Evolutionary conservation across 2,329 filamentous ascomycete species (phyloP).

Genomic region (Colletotrichum graminicola): DNA sequence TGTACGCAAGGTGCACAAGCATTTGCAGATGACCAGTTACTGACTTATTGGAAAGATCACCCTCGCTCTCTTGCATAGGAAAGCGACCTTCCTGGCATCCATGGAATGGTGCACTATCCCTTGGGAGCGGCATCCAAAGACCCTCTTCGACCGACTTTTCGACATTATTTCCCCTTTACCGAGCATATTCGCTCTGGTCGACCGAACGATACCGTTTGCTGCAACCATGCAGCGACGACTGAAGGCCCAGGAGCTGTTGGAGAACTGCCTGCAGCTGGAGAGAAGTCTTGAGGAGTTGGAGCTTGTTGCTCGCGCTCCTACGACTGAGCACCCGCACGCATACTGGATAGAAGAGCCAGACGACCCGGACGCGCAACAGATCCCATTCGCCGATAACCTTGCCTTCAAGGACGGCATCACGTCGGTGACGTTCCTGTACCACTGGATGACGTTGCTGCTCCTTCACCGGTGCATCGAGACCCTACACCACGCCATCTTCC

Average conservation of each 20-base stretch:
- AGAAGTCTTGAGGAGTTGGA: conserved; percentile 63
- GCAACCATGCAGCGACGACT: conserved; percentile 57
- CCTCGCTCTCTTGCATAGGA: conserved; percentile 63
- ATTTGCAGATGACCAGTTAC: not conserved
- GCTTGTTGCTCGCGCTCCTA: conserved; percentile 47
- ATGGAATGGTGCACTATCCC: conserved; percentile 65
- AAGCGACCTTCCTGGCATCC: conserved; percentile 63
- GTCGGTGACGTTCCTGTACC: conserved; percentile 64
- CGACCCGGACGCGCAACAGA: conserved; percentile 47
- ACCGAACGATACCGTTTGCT: conserved; percentile 55
- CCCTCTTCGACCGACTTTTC: conserved; percentile 63
- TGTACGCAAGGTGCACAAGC: conserved; percentile 54
- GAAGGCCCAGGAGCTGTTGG: conserved; percentile 62
- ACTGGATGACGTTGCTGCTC: conserved; percentile 65
- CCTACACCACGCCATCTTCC: conserved; percentile 59
- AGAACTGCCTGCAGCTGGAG: conserved; percentile 62
- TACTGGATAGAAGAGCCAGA: conserved; percentile 57
- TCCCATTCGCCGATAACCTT: conserved; percentile 61
- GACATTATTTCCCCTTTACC: conserved; percentile 64
- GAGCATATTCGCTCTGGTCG: conserved; percentile 59
- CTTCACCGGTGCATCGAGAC: conserved; percentile 62
- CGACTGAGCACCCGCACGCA: conserved; percentile 48
- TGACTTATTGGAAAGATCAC: conserved; percentile 52
- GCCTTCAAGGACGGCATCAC: conserved; percentile 59
- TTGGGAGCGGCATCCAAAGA: conserved; percentile 65